phyloP scores from a whole-genome alignment of 2,329 filamentous ascomycete genomes.

The Botrytis fragariae region DNA sequence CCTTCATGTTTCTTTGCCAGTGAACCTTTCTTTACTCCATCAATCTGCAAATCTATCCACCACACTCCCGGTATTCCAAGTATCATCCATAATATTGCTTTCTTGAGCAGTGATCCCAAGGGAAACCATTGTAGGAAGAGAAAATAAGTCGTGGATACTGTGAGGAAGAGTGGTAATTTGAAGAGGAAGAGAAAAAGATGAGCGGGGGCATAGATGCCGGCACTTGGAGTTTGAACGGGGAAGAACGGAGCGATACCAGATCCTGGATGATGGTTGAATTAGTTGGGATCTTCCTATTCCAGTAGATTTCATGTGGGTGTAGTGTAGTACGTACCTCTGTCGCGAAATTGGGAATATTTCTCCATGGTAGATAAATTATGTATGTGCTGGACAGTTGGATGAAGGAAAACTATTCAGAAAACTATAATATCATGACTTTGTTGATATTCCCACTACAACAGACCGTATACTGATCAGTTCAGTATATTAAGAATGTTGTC shows the following conservation, averaged over 20 bases:
- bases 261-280: constrained; percentile 51
- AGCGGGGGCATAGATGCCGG: constrained; percentile 60
- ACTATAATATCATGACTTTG: constrained; percentile 18
- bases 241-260: constrained; percentile 97
- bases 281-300: constrained; percentile 24
- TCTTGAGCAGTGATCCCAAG: constrained; percentile 65
- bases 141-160: constrained; percentile 70
- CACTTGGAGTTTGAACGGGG: constrained; percentile 67
- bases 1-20: constrained; percentile 70
- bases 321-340: constrained; percentile 62
- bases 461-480: neutral
- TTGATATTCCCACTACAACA: neutral
- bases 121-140: constrained; percentile 79
- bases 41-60: constrained; percentile 98
- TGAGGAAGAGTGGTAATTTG: constrained; percentile 74
- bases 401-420: neutral
- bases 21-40: constrained; percentile 90
- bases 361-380: constrained; percentile 52
- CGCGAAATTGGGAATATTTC: constrained; percentile 72
- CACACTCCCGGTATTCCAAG: constrained; percentile 88
- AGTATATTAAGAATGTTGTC: neutral
- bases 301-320: neutral
- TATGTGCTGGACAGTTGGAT: neutral
- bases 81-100: constrained; percentile 82
- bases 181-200: constrained; percentile 74